Evolutionary conservation across 2,329 filamentous ascomycete species (phyloP).

Genomic region (Phyllosticta citriasiana): DNA sequence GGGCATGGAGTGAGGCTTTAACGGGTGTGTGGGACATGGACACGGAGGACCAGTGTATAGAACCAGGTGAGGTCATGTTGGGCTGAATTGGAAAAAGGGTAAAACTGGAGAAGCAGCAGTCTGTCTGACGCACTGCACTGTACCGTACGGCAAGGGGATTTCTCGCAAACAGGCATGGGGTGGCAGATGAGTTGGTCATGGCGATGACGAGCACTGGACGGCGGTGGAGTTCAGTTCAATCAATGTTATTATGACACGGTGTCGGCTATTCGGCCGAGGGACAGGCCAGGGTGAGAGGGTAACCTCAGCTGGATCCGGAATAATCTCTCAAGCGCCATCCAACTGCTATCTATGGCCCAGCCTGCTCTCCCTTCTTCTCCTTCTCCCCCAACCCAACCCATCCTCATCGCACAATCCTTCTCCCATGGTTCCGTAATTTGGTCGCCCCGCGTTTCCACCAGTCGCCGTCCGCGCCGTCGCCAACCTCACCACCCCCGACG

Average conservation of each 20-base stretch:
- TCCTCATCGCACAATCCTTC: not conserved
- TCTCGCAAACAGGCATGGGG: not conserved
- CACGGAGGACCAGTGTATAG: too few relatives aligned
- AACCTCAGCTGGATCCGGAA: not conserved
- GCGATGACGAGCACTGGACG: not conserved
- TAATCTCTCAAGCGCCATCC: not conserved
- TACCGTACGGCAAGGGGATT: not conserved
- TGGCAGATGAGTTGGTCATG: not conserved
- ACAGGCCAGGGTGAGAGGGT: not conserved
- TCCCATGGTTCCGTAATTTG: not conserved
- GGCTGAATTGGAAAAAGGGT: not conserved
- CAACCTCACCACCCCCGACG: not conserved
- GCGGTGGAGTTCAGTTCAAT: not conserved
- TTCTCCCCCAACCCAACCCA: not conserved
- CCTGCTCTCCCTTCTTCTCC: not conserved
- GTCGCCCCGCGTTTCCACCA: not conserved
- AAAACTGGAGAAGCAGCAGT: too few relatives aligned
- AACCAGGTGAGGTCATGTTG: not conserved
- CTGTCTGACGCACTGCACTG: not conserved
- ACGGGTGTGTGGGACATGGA: not conserved
- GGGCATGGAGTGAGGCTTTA: not conserved
- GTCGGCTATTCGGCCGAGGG: not conserved
- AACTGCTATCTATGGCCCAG: not conserved
- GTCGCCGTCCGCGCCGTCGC: not conserved
- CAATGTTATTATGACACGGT: not conserved